These are phyloP conservation scores for Globisporangium spinosum DNA, from an alignment of 352 stramenopile species.

Conservation along the genomic window DNA sequence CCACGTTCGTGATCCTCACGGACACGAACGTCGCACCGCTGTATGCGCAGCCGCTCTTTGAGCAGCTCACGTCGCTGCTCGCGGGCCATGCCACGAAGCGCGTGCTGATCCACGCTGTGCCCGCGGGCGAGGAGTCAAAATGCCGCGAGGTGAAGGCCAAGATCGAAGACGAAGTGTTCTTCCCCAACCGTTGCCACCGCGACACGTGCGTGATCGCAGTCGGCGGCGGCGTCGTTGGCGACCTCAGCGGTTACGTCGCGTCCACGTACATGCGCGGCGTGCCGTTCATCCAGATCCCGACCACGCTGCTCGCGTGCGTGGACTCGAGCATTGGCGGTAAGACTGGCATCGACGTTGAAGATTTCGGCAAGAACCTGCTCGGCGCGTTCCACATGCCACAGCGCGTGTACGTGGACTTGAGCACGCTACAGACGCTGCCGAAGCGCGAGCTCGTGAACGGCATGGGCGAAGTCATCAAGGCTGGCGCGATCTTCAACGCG, in stretches of 20 bases:
- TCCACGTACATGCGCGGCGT: conserved; percentile 95
- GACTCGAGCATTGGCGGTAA: conserved; percentile 98
- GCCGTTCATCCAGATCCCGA: conserved; percentile 91
- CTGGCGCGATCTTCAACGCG: conserved; percentile 93
- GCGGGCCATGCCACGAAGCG: conserved; percentile 32
- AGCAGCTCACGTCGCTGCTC: conserved; percentile 43
- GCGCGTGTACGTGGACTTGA: conserved; percentile 95
- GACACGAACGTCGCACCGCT: conserved; percentile 75
- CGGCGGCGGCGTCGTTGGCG: conserved; percentile 96
- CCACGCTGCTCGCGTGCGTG: conserved; percentile 97
- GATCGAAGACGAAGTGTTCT: conserved; percentile 81
- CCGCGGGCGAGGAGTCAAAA: conserved; percentile 72
- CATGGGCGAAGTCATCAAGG: conserved; percentile 98
- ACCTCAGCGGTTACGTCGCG: conserved; percentile 97
- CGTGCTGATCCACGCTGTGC: conserved; percentile 60
- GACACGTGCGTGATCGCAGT: conserved; percentile 86
- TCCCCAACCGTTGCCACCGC: conserved; percentile 77
- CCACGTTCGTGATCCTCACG: conserved; percentile 80
- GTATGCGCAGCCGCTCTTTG: conserved; percentile 59
- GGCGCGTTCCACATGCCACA: conserved; percentile 98
- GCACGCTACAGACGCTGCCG: conserved; percentile 91
- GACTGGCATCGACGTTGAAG: conserved; percentile 95
- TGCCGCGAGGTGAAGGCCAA: conserved; percentile 72
- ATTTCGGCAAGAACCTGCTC: conserved; percentile 96
- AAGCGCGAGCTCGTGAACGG: conserved; percentile 94